These are phyloP conservation scores for Diaporthe helianthi DNA, from an alignment of 2,329 filamentous ascomycete genomes.

Conservation along the genomic window DNA sequence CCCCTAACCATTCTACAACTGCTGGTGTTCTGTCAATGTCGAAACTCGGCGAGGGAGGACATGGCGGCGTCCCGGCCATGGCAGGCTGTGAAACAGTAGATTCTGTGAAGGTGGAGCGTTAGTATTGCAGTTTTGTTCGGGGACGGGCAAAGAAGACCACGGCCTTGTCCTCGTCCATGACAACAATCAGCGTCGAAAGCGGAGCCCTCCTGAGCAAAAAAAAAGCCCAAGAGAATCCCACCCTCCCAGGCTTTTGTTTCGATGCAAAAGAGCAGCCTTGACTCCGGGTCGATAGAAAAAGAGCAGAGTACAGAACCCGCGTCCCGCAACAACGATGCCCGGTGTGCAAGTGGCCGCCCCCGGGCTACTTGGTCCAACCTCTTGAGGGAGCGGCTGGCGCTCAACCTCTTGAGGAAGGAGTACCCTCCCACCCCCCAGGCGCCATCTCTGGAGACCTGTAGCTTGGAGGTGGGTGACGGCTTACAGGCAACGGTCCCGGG, in stretches of 20 bases:
- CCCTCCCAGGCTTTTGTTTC: background rate
- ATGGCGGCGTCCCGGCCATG: background rate
- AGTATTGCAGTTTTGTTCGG: background rate
- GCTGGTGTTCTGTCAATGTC: background rate
- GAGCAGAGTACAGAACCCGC: background rate
- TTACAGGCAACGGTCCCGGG: background rate
- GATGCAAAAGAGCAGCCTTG: background rate
- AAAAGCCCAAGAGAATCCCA: background rate
- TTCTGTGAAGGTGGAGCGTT: background rate
- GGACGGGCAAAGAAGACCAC: background rate
- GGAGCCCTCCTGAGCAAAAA: background rate
- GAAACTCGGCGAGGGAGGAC: background rate
- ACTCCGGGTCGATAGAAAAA: background rate
- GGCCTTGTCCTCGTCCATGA: background rate
- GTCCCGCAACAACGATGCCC: background rate
- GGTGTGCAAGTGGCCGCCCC: background rate
- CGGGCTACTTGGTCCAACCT: background rate
- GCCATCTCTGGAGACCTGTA: background rate
- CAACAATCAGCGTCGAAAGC: background rate
- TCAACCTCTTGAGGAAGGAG: background rate
- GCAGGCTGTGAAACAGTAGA: background rate
- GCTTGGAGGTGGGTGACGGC: background rate
- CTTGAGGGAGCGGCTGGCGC: background rate
- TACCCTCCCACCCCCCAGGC: background rate
- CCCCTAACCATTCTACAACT: background rate